phyloP scores from a whole-genome alignment of 2,329 filamentous ascomycete genomes.

The Esteya vermicola region DNA sequence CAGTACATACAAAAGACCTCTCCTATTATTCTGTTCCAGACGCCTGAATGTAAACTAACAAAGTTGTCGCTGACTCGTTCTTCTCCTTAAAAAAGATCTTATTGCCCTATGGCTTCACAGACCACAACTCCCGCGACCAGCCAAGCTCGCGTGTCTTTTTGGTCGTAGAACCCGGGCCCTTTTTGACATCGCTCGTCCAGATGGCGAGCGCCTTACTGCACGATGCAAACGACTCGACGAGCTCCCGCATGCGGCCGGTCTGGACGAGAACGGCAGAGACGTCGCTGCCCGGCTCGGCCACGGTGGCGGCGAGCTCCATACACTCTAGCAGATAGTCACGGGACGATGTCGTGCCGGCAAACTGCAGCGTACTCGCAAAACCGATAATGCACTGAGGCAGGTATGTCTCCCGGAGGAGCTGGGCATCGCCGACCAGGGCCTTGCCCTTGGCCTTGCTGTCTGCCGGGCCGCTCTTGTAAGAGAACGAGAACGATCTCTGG shows the following conservation, averaged over 20 bases:
- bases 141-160: slow-evolving; percentile 49
- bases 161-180: slow-evolving; percentile 28
- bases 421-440: slow-evolving; percentile 29
- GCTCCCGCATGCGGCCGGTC: slow-evolving; percentile 56
- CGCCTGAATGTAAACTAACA: too few relatives aligned
- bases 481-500: too few relatives aligned
- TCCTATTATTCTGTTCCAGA: neutral
- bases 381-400: slow-evolving; percentile 76
- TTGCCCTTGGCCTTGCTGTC: neutral
- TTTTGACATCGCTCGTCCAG: slow-evolving; percentile 36
- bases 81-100: neutral
- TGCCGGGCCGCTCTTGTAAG: neutral
- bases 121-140: slow-evolving; percentile 50
- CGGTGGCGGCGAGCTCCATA: slow-evolving; percentile 68
- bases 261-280: slow-evolving; percentile 50
- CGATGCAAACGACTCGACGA: slow-evolving; percentile 62
- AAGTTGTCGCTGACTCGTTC: neutral
- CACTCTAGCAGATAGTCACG: slow-evolving; percentile 67
- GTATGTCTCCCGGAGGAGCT: slow-evolving; percentile 58
- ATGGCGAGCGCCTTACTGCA: slow-evolving; percentile 59
- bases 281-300: slow-evolving; percentile 58
- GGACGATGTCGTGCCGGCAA: slow-evolving; percentile 58
- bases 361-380: slow-evolving; percentile 69
- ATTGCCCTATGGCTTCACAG: slow-evolving; percentile 27
- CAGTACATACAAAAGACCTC: neutral